These are phyloP conservation scores for Talaromyces sp. DNA, from an alignment of 2,329 filamentous ascomycete species.

Conservation along the genomic window DNA sequence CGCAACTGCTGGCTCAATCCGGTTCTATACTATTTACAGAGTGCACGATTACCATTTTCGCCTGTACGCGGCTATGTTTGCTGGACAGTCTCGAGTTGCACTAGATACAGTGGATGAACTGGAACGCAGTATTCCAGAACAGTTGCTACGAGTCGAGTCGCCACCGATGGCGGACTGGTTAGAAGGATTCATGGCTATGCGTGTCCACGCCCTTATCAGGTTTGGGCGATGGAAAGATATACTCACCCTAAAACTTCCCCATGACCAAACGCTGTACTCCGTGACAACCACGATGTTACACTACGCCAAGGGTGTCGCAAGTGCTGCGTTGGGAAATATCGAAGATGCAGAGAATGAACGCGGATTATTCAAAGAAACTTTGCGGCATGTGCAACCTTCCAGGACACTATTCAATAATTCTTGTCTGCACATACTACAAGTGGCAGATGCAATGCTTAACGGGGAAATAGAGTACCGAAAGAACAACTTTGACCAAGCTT, in stretches of 20 bases:
- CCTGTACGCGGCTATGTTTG: conserved; percentile 69
- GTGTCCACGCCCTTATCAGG: conserved; percentile 16
- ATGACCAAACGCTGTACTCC: conserved; percentile 55
- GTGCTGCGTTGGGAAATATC: conserved; percentile 52
- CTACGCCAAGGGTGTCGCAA: conserved; percentile 62
- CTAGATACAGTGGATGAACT: conserved; percentile 54
- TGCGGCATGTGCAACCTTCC: conserved; percentile 48
- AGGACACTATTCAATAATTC: conserved; percentile 64
- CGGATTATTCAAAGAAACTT: conserved; percentile 46
- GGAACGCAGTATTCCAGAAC: conserved; percentile 57
- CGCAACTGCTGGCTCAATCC: conserved; percentile 51
- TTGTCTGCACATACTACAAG: conserved; percentile 54
- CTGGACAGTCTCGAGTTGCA: conserved; percentile 57
- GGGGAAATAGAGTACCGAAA: conserved; percentile 60
- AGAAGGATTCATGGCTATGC: conserved; percentile 15
- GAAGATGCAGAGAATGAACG: conserved; percentile 40
- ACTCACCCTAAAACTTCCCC: conserved; percentile 11
- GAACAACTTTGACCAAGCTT: conserved; percentile 52
- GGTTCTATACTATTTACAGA: conserved; percentile 71
- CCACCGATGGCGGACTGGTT: conserved; percentile 19
- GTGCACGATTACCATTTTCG: conserved; percentile 67
- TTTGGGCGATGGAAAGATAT: conserved; percentile 18
- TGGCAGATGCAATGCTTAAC: conserved; percentile 57
- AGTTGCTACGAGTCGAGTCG: conserved; percentile 42
- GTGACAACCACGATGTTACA: conserved; percentile 60